phyloP scores from a whole-genome alignment of 2,329 filamentous ascomycete genomes.

The Pezicula neosporulosa region DNA sequence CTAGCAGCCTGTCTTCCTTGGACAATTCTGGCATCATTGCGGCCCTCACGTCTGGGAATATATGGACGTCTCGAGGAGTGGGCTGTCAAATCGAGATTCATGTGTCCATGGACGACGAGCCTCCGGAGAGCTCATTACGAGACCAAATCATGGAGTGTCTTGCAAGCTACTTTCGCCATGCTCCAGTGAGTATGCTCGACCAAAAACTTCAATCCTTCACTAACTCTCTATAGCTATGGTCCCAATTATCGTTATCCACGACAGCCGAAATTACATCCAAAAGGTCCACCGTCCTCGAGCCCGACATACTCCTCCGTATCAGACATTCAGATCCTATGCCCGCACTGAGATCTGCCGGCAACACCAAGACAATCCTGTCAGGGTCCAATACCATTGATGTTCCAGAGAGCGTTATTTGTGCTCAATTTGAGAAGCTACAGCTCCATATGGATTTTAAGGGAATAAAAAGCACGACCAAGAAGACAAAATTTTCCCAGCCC shows the following conservation, averaged over 20 bases:
- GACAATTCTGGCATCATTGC: conserved; percentile 2
- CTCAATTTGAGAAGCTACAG: conserved; percentile 15
- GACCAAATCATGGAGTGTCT: conserved; percentile 11
- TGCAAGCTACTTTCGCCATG: conserved; percentile 13
- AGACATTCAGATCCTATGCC: conserved; percentile 7
- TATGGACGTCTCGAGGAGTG: conserved; percentile 20
- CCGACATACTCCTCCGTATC: conserved; percentile 15
- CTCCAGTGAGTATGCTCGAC: conserved; percentile 12
- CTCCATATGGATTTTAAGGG: conserved; percentile 17
- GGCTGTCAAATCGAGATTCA: conserved; percentile 16
- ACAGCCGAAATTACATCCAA: conserved; percentile 9
- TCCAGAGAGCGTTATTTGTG: conserved; percentile 13
- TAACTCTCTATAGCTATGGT: conserved; percentile 21
- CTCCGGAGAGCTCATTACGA: neutral
- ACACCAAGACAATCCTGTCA: neutral
- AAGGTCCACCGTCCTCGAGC: neutral
- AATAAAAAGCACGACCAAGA: conserved; percentile 1
- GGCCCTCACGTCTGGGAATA: conserved; percentile 16
- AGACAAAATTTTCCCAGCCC: neutral
- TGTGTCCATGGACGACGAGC: conserved; percentile 13
- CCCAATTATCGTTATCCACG: conserved; percentile 17
- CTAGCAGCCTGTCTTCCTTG: neutral
- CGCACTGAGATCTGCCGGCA: conserved; percentile 1
- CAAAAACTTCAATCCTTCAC: neutral
- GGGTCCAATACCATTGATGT: conserved; percentile 6